A percentile compares a stretch with the other conserved stretches of the same genome.
phyloP scores from a whole-genome alignment of 2,329 filamentous ascomycete species.

The Talaromyces sp. region DNA sequence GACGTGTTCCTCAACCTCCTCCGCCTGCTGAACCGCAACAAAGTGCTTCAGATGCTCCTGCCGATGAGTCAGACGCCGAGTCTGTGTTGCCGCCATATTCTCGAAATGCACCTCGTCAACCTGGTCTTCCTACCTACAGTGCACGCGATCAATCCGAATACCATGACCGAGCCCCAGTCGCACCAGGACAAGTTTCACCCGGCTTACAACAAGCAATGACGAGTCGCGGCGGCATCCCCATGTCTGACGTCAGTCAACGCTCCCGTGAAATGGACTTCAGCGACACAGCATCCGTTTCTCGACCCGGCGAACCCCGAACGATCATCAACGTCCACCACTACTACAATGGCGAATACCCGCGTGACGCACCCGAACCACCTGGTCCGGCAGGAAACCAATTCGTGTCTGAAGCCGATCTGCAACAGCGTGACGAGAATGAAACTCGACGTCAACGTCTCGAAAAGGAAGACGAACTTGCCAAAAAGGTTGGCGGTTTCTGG shows the following conservation, averaged over 20 bases:
- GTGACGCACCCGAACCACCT: constrained; percentile 24
- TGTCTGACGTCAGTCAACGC: constrained; percentile 53
- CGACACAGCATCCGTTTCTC: background rate
- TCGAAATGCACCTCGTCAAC: constrained; percentile 40
- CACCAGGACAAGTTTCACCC: constrained; percentile 62
- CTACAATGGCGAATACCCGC: constrained; percentile 27
- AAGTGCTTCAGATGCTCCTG: background rate
- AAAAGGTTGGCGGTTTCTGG: constrained; percentile 60
- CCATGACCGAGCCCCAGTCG: constrained; percentile 32
- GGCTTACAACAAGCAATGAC: constrained; percentile 61
- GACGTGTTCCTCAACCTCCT: background rate
- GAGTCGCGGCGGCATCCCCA: constrained; percentile 57
- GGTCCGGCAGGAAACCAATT: constrained; percentile 16
- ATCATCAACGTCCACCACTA: constrained; percentile 23
- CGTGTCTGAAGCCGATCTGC: constrained; percentile 20
- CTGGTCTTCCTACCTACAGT: constrained; percentile 54
- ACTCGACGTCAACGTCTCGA: constrained; percentile 57
- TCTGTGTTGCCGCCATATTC: constrained; percentile 53
- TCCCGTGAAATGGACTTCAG: background rate
- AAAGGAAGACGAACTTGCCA: constrained; percentile 62
- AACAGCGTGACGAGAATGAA: constrained; percentile 40
- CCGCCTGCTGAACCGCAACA: background rate
- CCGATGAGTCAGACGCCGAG: constrained; percentile 4
- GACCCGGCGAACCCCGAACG: background rate
- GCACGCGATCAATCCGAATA: constrained; percentile 23